Evolutionary conservation across 306 rosid genomes (phyloP).

Genomic region (Cicer chorassanicum): DNA sequence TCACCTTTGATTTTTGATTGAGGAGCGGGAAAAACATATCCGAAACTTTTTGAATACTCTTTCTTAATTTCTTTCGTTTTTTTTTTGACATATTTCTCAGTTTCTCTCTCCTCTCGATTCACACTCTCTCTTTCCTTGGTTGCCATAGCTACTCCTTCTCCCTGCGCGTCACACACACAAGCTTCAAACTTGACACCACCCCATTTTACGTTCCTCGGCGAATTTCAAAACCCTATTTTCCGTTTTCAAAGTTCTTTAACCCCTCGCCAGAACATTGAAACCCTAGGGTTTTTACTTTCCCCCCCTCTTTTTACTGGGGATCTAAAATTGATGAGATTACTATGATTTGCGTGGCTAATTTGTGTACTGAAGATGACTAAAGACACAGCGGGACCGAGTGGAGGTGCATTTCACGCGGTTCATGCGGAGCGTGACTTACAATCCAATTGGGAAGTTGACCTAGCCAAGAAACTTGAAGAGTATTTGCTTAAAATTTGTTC

Average conservation of each 20-base stretch:
- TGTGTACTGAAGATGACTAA: conserved; percentile 58
- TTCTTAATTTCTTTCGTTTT: background rate
- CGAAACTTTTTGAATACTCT: conserved; percentile 42
- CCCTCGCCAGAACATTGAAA: conserved; percentile 34
- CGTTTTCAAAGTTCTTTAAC: background rate
- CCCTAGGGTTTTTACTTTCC: conserved; percentile 49
- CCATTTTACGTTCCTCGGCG: conserved; percentile 20
- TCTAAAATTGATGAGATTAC: conserved; percentile 33
- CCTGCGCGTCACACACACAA: background rate
- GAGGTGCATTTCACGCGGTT: conserved; percentile 63
- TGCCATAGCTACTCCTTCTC: conserved; percentile 18
- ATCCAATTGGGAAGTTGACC: conserved; percentile 97
- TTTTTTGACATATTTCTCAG: background rate
- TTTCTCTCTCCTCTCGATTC: conserved; percentile 5
- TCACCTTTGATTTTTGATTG: background rate
- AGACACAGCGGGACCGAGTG: conserved; percentile 48
- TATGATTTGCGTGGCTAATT: conserved; percentile 37
- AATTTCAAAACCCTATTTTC: conserved; percentile 32
- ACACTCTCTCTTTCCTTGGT: background rate
- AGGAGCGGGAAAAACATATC: conserved; percentile 64
- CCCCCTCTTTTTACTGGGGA: background rate
- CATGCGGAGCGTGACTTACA: conserved; percentile 90
- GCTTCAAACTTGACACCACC: conserved; percentile 35
- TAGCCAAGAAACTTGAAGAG: conserved; percentile 81
- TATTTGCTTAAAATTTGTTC: conserved; percentile 83